These are phyloP conservation scores for Adiantum capillusveneris DNA, from an alignment of 75 land plant genomes.

Conservation along the genomic window DNA sequence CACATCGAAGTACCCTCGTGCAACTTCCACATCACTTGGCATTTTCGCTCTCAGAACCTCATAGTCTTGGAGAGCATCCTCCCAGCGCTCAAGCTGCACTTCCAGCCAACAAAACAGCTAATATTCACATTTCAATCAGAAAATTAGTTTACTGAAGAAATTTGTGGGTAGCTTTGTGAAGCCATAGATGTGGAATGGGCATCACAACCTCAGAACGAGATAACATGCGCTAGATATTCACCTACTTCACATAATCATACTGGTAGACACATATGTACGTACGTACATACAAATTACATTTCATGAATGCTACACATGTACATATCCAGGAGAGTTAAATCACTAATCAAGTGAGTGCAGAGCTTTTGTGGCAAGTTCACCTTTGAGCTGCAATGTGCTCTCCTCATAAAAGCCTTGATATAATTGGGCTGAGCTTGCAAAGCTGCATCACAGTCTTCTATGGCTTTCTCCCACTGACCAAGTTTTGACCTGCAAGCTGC, in stretches of 20 bases:
- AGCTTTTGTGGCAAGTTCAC: too few relatives aligned
- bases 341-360: too few relatives aligned
- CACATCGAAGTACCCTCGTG: constrained; percentile 51
- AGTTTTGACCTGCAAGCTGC: constrained; percentile 83
- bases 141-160: background rate
- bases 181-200: too few relatives aligned
- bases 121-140: background rate
- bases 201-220: background rate
- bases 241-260: background rate
- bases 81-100: constrained; percentile 72
- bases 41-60: constrained; percentile 57
- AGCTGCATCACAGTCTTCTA: constrained; percentile 85
- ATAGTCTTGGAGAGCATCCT: constrained; percentile 62
- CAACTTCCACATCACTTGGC: constrained; percentile 65
- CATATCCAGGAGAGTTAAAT: background rate
- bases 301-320: background rate
- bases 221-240: background rate
- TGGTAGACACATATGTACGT: background rate
- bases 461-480: constrained; percentile 65
- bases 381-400: constrained; percentile 71
- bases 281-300: background rate
- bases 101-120: background rate
- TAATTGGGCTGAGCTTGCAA: constrained; percentile 66
- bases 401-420: constrained; percentile 73
- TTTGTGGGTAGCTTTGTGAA: too few relatives aligned